Base-by-base conservation (phyloP, 495 filamentous ascomycete genomes). In the Lasiosphaeria ovina region DNA sequence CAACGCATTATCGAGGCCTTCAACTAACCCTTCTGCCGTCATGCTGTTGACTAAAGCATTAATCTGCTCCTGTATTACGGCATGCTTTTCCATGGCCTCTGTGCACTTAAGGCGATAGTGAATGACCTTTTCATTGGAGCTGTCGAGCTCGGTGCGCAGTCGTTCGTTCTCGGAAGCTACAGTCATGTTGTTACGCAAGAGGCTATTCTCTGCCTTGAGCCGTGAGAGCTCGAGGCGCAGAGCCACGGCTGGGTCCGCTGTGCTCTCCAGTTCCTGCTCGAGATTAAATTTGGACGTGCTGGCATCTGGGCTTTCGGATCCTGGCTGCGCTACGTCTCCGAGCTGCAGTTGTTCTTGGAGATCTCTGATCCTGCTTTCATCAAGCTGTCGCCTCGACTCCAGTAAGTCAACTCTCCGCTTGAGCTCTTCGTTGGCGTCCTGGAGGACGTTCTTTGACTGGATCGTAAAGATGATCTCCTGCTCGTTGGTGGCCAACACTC, bases 131-230 rank as follows among this genome's bases (percentile, higher is more conserved):
- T 72, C 68, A 51, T 65, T 75, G 44, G 65, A 69, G 17, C 71
- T 67, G 38, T 83, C 79, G 55, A 83, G 73, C 68, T 83, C 77
- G 35, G 71, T 65, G 16, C 78, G 74, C 36, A 85, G 73, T 40
- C 72, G 71, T 51, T 78, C 74, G 57, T 79, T 82, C 51, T 81
- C 77, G 0, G 79, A 77, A 9, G 73, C 78, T 8, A 76, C 78
- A 0, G 72, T 71, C 57, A 79, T 75, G 58, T 72, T 80, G 56
- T 74, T 79, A 65, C 77, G 77, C 12, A 83, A 72, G 7, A 83
- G 68, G 50, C 75, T 69, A 62, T 81, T 83, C 64, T 85, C 82
- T 14, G 82, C 77, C 62, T 79, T 79, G 51, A 85, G 72, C 36
- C 80, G 75, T 35, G 80, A 77, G 35, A 81, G 56, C 62, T 83